phyloP scores from a whole-genome alignment of 306 rosid species.

The Herpetospermum pedunculosum region DNA sequence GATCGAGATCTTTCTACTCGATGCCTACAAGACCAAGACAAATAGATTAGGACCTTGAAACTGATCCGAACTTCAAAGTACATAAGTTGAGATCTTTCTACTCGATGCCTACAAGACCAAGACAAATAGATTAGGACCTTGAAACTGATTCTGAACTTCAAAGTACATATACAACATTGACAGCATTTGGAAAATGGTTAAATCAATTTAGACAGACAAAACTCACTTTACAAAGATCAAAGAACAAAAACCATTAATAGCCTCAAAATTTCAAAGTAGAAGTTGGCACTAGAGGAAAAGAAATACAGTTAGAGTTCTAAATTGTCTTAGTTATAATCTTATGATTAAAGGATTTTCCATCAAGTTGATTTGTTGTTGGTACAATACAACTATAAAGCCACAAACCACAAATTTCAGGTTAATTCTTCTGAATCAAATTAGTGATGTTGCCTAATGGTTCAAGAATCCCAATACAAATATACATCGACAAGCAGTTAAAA shows the following conservation, averaged over 20 bases:
- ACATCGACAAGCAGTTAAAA: neutral
- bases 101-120: slow-evolving; percentile 34
- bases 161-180: neutral
- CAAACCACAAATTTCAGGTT: neutral
- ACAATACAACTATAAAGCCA: neutral
- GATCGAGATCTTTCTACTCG: no score
- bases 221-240: neutral
- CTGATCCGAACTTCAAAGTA: no score
- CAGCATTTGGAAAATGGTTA: neutral
- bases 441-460: neutral
- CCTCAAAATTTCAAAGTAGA: neutral
- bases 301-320: neutral
- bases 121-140: slow-evolving; percentile 16
- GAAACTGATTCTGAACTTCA: slow-evolving; percentile 3
- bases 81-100: slow-evolving; percentile 42
- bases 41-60: no score
- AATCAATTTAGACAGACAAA: neutral
- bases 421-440: neutral
- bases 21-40: no score
- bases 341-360: neutral
- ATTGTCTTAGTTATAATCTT: neutral
- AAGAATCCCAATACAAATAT: neutral
- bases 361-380: neutral
- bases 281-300: neutral
- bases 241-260: neutral